Evolutionary conservation across 495 filamentous ascomycete genomes (phyloP), one percentile per base, ranked within the genome.

Genomic region (Aspergillus wentii): DNA sequence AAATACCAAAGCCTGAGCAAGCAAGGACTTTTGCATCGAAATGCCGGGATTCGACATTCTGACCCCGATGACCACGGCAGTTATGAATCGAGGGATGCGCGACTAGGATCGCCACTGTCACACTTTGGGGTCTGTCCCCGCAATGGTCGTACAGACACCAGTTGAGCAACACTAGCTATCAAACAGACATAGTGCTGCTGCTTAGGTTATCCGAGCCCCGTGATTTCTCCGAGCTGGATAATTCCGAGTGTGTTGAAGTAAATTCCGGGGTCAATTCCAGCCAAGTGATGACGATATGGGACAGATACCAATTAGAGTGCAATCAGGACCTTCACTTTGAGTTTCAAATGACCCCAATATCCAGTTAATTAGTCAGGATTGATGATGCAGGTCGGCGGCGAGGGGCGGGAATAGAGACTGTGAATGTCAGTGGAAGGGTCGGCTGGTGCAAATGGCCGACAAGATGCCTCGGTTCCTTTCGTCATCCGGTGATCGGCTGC

Each of bases 401-500:
- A 37, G 34, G 4, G 11, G 20, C n/a, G 15, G 10, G 9, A 8
- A 6, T 38, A 38, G 17, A 21, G 17, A 17, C 17, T 20, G 19
- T 20, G 32, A 17, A 10, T 5, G 14, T 17, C 17, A 18, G n/a
- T 9, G 9, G 16, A 37, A 49, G 34, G 44, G 38, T 23, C 17
- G 26, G 13, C 8, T 38, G 20, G 6, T 17, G 21, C 30, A 33
- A 18, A 37, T 30, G 20, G 26, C 3, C 13, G 18, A 34, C n/a
- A 52, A 26, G 52, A 57, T 45, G 65, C 63, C 63, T 64, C 61
- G 63, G 63, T 46, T 60, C 45, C 32, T 53, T 54, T 57, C 52
- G 48, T 59, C 46, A 54, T 55, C 48, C 45, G 40, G 29, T 15
- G 26, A 43, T 35, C 33, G 17, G 49, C 35, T 45, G 46, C 60